A percentile compares a stretch with the other conserved stretches of the same genome.
These are phyloP conservation scores for Epipyxis sp. DNA, from an alignment of 108 stramenopile species.

Conservation along the genomic window DNA sequence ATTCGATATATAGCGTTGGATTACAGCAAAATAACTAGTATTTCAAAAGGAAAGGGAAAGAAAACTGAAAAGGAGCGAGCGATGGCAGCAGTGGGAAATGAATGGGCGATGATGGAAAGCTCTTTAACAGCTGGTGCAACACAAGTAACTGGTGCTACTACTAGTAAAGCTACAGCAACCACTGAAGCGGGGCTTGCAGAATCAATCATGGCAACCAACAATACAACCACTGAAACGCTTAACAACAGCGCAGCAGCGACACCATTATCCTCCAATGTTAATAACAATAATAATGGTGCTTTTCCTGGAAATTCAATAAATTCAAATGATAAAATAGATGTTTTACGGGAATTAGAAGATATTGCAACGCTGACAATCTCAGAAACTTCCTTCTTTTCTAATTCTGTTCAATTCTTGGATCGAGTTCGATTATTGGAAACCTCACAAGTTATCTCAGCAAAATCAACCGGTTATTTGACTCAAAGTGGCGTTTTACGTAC, in stretches of 20 bases:
- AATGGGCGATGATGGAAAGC: conserved; percentile 21
- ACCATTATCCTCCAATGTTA: background rate
- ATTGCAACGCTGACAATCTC: conserved; percentile 86
- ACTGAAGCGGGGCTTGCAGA: background rate
- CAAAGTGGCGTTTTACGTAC: conserved; percentile 91
- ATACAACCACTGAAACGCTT: background rate
- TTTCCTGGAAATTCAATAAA: background rate
- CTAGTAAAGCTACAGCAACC: background rate
- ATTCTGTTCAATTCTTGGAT: background rate
- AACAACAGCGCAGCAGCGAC: background rate
- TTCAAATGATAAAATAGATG: conserved; percentile 65
- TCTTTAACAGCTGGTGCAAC: background rate
- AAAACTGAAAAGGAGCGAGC: conserved; percentile 13
- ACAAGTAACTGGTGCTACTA: background rate
- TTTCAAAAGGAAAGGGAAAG: conserved; percentile 3
- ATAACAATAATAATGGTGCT: background rate
- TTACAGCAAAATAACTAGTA: conserved; percentile 69
- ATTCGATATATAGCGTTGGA: conserved; percentile 84
- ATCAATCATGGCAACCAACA: background rate
- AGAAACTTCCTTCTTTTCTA: conserved; percentile 86
- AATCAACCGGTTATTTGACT: background rate
- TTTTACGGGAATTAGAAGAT: conserved; percentile 77
- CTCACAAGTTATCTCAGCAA: background rate
- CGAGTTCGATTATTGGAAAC: background rate
- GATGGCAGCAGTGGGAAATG: conserved; percentile 20